Conservation (phyloP, 768 basidiomycete species). For the Mycena indigotica region DNA sequence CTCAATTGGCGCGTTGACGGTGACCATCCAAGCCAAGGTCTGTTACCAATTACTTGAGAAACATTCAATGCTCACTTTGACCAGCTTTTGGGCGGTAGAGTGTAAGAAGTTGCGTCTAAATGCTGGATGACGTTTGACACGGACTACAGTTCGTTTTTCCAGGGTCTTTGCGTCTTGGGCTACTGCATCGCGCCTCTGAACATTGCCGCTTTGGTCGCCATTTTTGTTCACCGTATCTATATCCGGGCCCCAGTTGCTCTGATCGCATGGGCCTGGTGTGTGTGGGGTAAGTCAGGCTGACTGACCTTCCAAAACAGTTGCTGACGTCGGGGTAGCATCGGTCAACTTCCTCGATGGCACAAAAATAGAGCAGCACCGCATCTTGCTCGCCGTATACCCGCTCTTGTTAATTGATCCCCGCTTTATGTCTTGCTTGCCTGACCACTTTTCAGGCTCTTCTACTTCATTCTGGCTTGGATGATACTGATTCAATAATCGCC, state of each 20-base stretch:
- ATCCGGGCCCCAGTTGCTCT: conserved; percentile 85
- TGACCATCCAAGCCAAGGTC: conserved; percentile 96
- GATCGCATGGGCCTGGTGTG: conserved; percentile 91
- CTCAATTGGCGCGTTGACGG: conserved; percentile 84
- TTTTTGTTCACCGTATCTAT: conserved; percentile 84
- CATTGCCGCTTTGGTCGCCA: conserved; percentile 84
- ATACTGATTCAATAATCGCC: conserved; percentile 78
- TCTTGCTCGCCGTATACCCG: conserved; percentile 95
- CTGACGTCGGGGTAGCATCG: conserved; percentile 57
- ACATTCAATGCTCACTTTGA: conserved; percentile 2
- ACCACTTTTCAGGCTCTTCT: conserved; percentile 65
- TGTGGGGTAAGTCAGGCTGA: conserved; percentile 81
- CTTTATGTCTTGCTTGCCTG: not conserved
- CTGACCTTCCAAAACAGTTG: not conserved
- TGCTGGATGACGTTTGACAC: conserved; percentile 2
- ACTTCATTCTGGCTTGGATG: conserved; percentile 96
- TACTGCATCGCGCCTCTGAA: conserved; percentile 95
- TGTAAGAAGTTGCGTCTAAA: conserved; percentile 48
- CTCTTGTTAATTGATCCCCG: conserved; percentile 61
- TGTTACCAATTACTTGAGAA: conserved; percentile 14
- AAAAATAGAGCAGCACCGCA: conserved; percentile 87
- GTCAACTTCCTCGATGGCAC: conserved; percentile 96
- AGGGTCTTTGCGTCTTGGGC: conserved; percentile 90
- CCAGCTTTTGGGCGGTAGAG: conserved; percentile 79
- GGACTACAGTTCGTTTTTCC: conserved; percentile 83